Evolutionary conservation across 139 green algal genomes (phyloP).

Genomic region (Tetradesmus obliquus): DNA sequence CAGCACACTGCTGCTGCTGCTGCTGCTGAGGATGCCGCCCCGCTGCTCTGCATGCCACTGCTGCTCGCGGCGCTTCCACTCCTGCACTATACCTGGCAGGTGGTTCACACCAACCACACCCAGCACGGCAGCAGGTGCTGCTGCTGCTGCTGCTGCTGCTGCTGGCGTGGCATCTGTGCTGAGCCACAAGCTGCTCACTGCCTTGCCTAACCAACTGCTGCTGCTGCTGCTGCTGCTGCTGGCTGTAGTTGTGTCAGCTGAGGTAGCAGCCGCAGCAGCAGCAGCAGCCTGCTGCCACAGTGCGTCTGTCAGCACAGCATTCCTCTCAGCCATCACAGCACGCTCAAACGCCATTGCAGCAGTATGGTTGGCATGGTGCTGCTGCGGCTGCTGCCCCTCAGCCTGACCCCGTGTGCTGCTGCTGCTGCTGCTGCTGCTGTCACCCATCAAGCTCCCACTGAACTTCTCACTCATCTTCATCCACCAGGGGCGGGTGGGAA

Average conservation of each 20-base stretch:
- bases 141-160: slow-evolving; percentile 1
- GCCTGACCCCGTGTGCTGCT: not conserved
- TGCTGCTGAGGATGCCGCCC: not conserved
- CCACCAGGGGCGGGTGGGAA: slow-evolving; percentile 1
- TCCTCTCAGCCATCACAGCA: slow-evolving; percentile 16
- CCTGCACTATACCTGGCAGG: not conserved
- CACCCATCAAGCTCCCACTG: not conserved
- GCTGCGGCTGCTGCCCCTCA: not conserved
- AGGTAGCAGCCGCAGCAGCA: not conserved
- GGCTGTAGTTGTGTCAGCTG: not conserved
- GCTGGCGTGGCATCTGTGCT: not conserved
- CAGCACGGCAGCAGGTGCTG: not conserved
- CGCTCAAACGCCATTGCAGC: slow-evolving; percentile 10
- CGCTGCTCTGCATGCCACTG: slow-evolving; percentile 9
- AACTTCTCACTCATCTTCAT: not conserved
- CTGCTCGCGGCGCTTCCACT: not conserved
- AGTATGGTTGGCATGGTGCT: not conserved
- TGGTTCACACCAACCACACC: slow-evolving; percentile 22
- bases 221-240: slow-evolving; percentile 2
- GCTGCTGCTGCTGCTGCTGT: not conserved
- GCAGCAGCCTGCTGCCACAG: slow-evolving; percentile 5
- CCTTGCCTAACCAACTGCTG: not conserved
- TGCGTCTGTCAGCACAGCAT: not conserved
- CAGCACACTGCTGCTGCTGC: not conserved
- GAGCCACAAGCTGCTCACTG: not conserved